Conservation (phyloP, 129 eudicot species). For the Arctium lappa region DNA sequence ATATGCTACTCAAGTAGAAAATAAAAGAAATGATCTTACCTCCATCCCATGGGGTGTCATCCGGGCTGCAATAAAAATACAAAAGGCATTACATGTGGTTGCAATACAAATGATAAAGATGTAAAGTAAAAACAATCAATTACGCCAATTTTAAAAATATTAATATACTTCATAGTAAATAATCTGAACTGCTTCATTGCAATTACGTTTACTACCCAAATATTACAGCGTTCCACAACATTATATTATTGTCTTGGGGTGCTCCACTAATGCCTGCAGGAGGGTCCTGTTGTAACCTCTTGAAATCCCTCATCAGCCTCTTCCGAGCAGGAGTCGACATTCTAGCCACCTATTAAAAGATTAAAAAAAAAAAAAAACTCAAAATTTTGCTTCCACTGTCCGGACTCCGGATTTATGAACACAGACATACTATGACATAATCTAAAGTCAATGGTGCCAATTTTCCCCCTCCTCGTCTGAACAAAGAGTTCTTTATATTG, state of each 20-base stretch:
- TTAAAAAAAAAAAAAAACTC: not conserved
- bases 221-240: slow-evolving; percentile 55
- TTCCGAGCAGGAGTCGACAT: slow-evolving; percentile 56
- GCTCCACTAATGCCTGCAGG: slow-evolving; percentile 60
- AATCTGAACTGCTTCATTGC: not conserved
- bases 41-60: slow-evolving; percentile 58
- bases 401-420: not conserved
- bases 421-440: not conserved
- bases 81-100: slow-evolving; percentile 3
- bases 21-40: slow-evolving; percentile 24
- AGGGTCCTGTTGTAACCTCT: slow-evolving; percentile 52
- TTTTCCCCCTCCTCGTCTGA: not conserved
- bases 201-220: slow-evolving; percentile 30
- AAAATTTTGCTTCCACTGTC: not conserved
- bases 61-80: slow-evolving; percentile 36
- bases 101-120: not conserved
- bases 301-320: slow-evolving; percentile 57
- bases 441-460: not conserved
- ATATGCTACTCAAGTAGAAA: too few species aligned
- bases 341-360: slow-evolving; percentile 26
- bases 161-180: not conserved
- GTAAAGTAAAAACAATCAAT: not conserved
- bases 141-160: not conserved
- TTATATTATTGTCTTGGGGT: slow-evolving; percentile 51
- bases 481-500: not conserved